phyloP scores from a whole-genome alignment of 805 yeast genomes.

The Yarrowia osloensis region DNA sequence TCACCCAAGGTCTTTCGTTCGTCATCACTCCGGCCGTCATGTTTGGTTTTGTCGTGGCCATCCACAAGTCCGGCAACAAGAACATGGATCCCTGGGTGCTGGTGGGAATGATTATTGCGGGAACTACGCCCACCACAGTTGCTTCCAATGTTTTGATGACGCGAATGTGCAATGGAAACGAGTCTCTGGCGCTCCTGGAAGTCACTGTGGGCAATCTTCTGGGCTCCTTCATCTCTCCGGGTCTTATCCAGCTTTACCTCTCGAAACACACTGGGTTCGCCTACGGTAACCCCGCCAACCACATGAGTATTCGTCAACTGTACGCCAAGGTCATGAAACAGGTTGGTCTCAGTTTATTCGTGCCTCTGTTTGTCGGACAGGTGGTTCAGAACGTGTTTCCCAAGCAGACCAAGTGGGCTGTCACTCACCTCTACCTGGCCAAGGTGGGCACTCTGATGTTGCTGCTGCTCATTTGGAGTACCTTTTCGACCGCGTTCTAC shows the following conservation, averaged over 20 bases:
- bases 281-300: slow-evolving; percentile 76
- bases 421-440: slow-evolving; percentile 58
- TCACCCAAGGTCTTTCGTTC: slow-evolving; percentile 68
- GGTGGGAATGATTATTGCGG: slow-evolving; percentile 79
- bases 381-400: slow-evolving; percentile 71
- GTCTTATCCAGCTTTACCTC: slow-evolving; percentile 71
- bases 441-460: slow-evolving; percentile 83
- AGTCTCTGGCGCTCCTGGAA: slow-evolving; percentile 73
- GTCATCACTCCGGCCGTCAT: slow-evolving; percentile 69
- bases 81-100: slow-evolving; percentile 72
- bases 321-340: slow-evolving; percentile 84
- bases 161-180: slow-evolving; percentile 79
- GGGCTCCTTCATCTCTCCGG: slow-evolving; percentile 89
- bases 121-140: slow-evolving; percentile 89
- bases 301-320: slow-evolving; percentile 53
- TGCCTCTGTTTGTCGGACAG: slow-evolving; percentile 86
- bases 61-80: slow-evolving; percentile 57
- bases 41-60: slow-evolving; percentile 71
- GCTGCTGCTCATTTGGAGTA: slow-evolving; percentile 70
- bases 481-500: slow-evolving; percentile 85
- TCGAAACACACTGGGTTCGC: slow-evolving; percentile 55
- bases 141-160: slow-evolving; percentile 94
- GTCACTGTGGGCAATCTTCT: slow-evolving; percentile 81
- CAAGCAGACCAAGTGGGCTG: slow-evolving; percentile 59
- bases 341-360: slow-evolving; percentile 77